Evolutionary conservation across 768 basidiomycete species (phyloP), one percentile per base, ranked within the genome.

Genomic region (Suillus occidentalis): DNA sequence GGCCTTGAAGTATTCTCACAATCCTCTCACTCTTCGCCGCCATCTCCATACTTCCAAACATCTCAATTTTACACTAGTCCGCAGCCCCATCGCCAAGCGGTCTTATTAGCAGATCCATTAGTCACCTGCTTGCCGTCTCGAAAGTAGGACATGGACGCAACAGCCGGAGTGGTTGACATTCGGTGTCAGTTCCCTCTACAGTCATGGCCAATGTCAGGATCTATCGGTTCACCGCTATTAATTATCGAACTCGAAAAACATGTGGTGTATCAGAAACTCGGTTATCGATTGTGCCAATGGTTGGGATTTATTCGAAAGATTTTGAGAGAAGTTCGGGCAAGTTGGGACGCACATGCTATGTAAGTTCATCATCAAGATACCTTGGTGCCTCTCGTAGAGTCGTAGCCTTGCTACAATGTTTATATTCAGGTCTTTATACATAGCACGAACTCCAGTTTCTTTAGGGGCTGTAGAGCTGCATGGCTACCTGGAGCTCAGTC

Each of bases 71-170:
- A 20, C 10, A 53, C 28, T 16, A 6, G 8, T 4, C 16, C 9
- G 28, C 52, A 53, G 28, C 34, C 31, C 28, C 52, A 31, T 53
- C 22, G 18, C 16, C 31, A 16, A 31, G 16, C 6, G 2, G 52
- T 34, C 18, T 52, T 47, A 42, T 75, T 71, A 4, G 39, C 52
- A 6, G 67, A 67, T 2, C 66, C 70, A 25, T n/a, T 40, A 2
- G 25, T 52, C 39, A 67, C 39, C n/a, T 22, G 20, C 45, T 50
- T 20, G 3, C 47, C 65, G 39, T 65, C 66, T 14, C 57, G 66
- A 16, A 65, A 65, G 65, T 40, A 66, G 34, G 65, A 36, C n/a
- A 57, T 25, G 13, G 47, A 49, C 1, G n/a, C n/a, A n/a, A n/a
- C n/a, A n/a, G n/a, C n/a, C n/a, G n/a, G n/a, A n/a, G n/a, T n/a